Conservation (phyloP, 176 grass and related monocot species). For the Otatea glauca region DNA sequence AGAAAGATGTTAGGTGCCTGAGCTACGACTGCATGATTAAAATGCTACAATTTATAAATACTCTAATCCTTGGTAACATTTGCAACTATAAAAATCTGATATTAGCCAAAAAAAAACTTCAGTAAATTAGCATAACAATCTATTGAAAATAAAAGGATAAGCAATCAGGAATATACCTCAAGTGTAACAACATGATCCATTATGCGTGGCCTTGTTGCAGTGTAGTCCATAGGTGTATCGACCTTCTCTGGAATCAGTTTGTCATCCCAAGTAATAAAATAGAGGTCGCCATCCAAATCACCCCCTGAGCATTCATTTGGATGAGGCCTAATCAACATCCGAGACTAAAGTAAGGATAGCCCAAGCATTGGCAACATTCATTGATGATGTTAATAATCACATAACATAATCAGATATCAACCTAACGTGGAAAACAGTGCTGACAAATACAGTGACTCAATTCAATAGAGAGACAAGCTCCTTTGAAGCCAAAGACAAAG, state of each 20-base stretch:
- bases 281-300: slow-evolving; percentile 94
- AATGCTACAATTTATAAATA: slow-evolving; percentile 15
- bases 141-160: slow-evolving; percentile 2
- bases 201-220: slow-evolving; percentile 67
- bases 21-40: background rate
- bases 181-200: slow-evolving; percentile 93
- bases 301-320: slow-evolving; percentile 97
- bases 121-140: slow-evolving; percentile 7
- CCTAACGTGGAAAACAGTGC: slow-evolving; percentile 15
- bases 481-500: slow-evolving; percentile 20
- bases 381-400: background rate
- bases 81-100: background rate
- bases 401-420: slow-evolving; percentile 19
- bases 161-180: slow-evolving; percentile 57
- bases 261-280: slow-evolving; percentile 92
- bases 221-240: slow-evolving; percentile 92
- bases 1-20: slow-evolving; percentile 20
- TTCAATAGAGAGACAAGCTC: slow-evolving; percentile 27
- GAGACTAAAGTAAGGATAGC: slow-evolving; percentile 35
- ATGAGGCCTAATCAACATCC: slow-evolving; percentile 70
- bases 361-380: slow-evolving; percentile 33
- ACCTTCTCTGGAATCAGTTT: slow-evolving; percentile 76
- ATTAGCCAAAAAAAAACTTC: slow-evolving; percentile 7
- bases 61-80: slow-evolving; percentile 4
- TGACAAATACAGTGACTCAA: slow-evolving; percentile 3